Evolutionary conservation across 2,329 filamentous ascomycete species (phyloP), one percentile per base, ranked within the genome.

Genomic region (Penicillium sp.): DNA sequence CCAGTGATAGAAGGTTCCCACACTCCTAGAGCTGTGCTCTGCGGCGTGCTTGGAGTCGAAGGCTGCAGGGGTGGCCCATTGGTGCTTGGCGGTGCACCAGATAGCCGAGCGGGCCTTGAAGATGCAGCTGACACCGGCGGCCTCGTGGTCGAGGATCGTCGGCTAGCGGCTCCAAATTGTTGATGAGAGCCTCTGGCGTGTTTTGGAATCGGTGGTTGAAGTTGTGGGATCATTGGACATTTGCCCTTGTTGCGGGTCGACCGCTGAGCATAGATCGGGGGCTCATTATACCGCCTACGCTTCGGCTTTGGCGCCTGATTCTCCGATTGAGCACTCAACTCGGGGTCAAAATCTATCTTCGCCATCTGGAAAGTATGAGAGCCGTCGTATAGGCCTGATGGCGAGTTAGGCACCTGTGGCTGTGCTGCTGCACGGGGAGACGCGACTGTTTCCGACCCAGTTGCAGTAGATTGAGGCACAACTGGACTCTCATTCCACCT

Each of bases 1-100:
- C 83, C 80, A 1, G 79, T 82, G 31, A 94, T 81, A 22, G 80
- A 74, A 5, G 72, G 71, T 43, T 76, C 73, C 63, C 69, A 74
- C 4, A 55, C 60, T 6, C 64, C 64, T 17, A 66, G 42, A 32
- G 56, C 54, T 10, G 62, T 56, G 13, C 42, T n/a, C 13, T 46
- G 39, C n/a, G 39, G 23, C 4, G 25, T 26, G 22, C 31, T 40
- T 7, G 33, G 25, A 3, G 44, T 29, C 10, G 42, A 23, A 26
- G 49, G 42, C 17, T 40, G 42, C 5, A 44, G 30, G 18, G 31
- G 8, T 9, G 57, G 58, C 6, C 55, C 59, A 50, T 61, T 63
- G n/a, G 44, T 39, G n/a, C 53, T 52, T 11, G 54, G 41, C 17
- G 50, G 41, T 10, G 50, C 32, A 9, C 45, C 35, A 12, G 50